Evolutionary conservation across 2,329 filamentous ascomycete species (phyloP).

Genomic region (Ascochyta clinopodiicola): DNA sequence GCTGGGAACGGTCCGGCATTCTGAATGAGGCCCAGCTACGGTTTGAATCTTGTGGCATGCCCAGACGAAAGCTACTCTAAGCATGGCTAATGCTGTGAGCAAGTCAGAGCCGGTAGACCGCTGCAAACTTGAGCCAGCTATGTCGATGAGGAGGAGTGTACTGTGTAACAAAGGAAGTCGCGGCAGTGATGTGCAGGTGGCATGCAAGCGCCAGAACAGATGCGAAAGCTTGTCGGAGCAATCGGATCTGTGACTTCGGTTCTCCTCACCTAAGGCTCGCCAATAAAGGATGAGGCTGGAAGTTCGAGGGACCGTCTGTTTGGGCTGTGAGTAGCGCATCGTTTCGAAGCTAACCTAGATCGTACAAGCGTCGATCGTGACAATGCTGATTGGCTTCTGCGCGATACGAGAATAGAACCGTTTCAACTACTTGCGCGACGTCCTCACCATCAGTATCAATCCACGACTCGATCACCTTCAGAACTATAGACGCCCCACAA

Average conservation of each 20-base stretch:
- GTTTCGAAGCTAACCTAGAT: constrained; percentile 16
- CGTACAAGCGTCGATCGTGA: constrained; percentile 3
- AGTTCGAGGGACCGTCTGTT: constrained; percentile 1
- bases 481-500: constrained; percentile 1
- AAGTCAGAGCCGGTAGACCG: background rate
- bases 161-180: background rate
- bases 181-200: constrained; percentile 1
- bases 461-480: constrained; percentile 13
- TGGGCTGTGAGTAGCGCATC: constrained; percentile 6
- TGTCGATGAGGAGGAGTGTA: background rate
- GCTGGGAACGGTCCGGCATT: background rate
- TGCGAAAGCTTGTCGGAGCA: background rate
- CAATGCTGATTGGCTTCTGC: constrained; percentile 17
- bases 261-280: constrained; percentile 29
- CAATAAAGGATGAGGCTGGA: constrained; percentile 7
- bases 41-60: too few relatives aligned
- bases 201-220: background rate
- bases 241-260: constrained; percentile 32
- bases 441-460: constrained; percentile 25
- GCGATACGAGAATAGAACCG: constrained; percentile 29
- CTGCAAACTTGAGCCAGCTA: background rate
- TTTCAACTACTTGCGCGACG: constrained; percentile 15
- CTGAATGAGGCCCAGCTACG: background rate
- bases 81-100: background rate
- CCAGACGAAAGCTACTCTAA: background rate